phyloP scores from a whole-genome alignment of 176 grass and related monocot species.

The Carex scoparia region DNA sequence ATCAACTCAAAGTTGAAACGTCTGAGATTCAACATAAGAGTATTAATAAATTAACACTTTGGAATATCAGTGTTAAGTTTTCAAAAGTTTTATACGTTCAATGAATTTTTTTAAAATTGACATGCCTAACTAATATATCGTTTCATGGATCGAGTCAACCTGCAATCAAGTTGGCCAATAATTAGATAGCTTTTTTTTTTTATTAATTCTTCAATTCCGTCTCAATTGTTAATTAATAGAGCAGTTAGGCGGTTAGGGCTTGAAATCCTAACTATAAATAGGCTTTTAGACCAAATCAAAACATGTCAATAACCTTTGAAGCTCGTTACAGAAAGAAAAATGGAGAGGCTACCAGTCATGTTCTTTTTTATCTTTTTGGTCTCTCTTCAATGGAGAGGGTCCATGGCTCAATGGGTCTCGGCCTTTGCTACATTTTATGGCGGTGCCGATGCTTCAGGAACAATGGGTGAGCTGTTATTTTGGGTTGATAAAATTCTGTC shows the following conservation, averaged over 20 bases:
- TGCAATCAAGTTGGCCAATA: background rate
- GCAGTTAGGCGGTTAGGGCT: background rate
- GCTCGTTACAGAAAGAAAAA: background rate
- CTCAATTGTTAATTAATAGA: background rate
- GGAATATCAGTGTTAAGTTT: too few relatives aligned
- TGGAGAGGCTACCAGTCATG: background rate
- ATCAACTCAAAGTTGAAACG: too few relatives aligned
- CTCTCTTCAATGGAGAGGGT: constrained; percentile 3
- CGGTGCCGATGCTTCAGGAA: constrained; percentile 5
- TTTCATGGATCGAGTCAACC: background rate
- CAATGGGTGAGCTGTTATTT: constrained; percentile 20
- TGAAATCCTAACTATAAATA: background rate
- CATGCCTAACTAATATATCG: too few relatives aligned
- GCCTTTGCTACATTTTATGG: constrained; percentile 34
- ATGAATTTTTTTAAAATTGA: too few relatives aligned
- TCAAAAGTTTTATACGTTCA: too few relatives aligned
- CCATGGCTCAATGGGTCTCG: constrained; percentile 19
- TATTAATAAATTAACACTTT: too few relatives aligned
- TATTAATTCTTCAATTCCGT: background rate
- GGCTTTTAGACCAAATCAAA: background rate
- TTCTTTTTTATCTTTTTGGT: background rate
- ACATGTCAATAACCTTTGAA: background rate
- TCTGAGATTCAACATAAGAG: too few relatives aligned
- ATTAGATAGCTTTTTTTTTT: background rate
- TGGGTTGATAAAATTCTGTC: background rate